Conservation (phyloP, 768 basidiomycete genomes). For the Austroboletus eburneus region DNA sequence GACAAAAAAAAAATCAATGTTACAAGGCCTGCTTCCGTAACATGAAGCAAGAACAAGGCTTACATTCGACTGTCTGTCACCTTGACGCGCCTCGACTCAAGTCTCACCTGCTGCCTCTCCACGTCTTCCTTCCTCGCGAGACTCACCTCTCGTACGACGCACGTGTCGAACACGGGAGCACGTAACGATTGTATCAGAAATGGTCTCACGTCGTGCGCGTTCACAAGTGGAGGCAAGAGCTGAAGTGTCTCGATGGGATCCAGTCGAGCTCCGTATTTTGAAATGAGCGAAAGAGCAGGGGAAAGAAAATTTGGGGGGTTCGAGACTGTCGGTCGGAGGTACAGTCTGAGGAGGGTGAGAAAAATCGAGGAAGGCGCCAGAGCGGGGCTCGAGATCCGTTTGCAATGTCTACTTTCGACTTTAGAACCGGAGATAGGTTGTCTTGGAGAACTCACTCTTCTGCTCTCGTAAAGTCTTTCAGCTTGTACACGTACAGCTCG, state of each 20-base stretch:
- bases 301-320: constrained; percentile 54
- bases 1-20: background rate
- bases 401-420: constrained; percentile 70
- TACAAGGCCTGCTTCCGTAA: too few relatives aligned
- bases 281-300: constrained; percentile 86
- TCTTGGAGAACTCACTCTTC: constrained; percentile 68
- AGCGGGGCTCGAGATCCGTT: constrained; percentile 63
- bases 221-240: constrained; percentile 86
- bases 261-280: constrained; percentile 75
- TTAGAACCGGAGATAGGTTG: too few relatives aligned
- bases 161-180: constrained; percentile 62
- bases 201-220: constrained; percentile 69
- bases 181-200: constrained; percentile 75
- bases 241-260: constrained; percentile 80
- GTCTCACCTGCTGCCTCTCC: constrained; percentile 62
- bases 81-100: constrained; percentile 81
- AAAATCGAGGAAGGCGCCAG: constrained; percentile 63
- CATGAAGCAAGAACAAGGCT: constrained; percentile 28
- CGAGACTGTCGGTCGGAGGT: constrained; percentile 67
- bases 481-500: constrained; percentile 89
- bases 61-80: constrained; percentile 92
- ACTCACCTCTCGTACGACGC: constrained; percentile 64
- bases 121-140: constrained; percentile 77
- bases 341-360: constrained; percentile 80
- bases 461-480: constrained; percentile 80